These are phyloP conservation scores for Thuja plicata DNA, from an alignment of 83 land plant genomes.

Conservation along the genomic window DNA sequence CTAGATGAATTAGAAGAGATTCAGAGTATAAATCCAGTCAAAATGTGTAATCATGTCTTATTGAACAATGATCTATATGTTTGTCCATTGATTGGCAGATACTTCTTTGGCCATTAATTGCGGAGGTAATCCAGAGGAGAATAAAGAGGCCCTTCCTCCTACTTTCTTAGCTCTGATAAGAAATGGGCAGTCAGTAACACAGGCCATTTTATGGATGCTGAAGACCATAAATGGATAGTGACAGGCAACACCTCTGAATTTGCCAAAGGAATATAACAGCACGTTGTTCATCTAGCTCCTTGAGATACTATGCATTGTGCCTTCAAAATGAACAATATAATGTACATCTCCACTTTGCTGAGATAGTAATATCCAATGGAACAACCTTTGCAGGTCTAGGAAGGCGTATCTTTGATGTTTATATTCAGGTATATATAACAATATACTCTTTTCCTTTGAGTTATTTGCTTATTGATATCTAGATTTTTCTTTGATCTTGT, in stretches of 20 bases:
- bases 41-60: too few relatives aligned
- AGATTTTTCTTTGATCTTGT: neutral
- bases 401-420: slow-evolving; percentile 14
- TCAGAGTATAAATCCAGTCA: too few relatives aligned
- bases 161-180: too few relatives aligned
- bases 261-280: too few relatives aligned
- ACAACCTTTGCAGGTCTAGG: slow-evolving; percentile 23
- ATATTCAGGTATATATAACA: slow-evolving; percentile 22
- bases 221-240: slow-evolving; percentile 25
- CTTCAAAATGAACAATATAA: too few relatives aligned
- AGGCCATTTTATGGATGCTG: slow-evolving; percentile 28
- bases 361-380: slow-evolving; percentile 36
- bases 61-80: too few relatives aligned
- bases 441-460: too few relatives aligned
- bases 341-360: slow-evolving; percentile 25
- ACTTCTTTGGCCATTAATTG: slow-evolving; percentile 41
- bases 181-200: slow-evolving; percentile 7
- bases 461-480: neutral
- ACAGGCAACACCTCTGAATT: slow-evolving; percentile 31
- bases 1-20: too few relatives aligned
- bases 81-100: slow-evolving; percentile 23
- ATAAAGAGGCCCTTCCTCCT: slow-evolving; percentile 16
- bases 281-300: too few relatives aligned
- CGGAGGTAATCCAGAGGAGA: slow-evolving; percentile 24
- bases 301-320: too few relatives aligned